Evolutionary conservation across 805 yeast genomes (phyloP), one percentile per base, ranked within the genome.

Genomic region (Deakozyma indianensis): DNA sequence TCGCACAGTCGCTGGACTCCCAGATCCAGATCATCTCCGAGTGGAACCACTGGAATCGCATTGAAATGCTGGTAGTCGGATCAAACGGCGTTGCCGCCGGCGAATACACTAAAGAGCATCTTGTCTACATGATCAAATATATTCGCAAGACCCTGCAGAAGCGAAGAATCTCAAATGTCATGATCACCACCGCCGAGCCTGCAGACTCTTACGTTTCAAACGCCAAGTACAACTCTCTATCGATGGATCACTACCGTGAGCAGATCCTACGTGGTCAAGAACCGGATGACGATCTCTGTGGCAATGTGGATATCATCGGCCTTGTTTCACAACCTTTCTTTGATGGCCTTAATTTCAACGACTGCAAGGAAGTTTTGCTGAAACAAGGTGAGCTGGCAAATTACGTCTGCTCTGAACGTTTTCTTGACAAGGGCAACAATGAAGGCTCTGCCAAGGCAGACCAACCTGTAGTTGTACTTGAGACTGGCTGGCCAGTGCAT

Each of bases 401-500:
- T 52, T 61, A 61, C 15, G 62, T 69, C 42, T 84, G 95, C 65
- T 52, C 56, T 3, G 50, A 67, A 71, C 20, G 32, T 3, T 54
- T 54, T 29, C 44, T 54, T 16, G 55, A 40, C 24, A 15, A 7
- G n/a, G 23, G 24, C 7, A 43, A 21, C 59, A 53, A 62, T 45
- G 80, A 83, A 67, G 53, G 63, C 22, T 16, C 24, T 24, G 11
- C 38, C 11, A 32, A n/a, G 16, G 38, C 38, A 20, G 18, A 40
- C 5, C 46, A 42, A 15, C 52, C 51, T 25, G 83, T 83, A 46
- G 67, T 80, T 53, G 74, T 84, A 56, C 76, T 83, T 48, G 94
- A 85, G 70, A 71, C 92, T 46, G 95, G 95, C 47, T 85, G 94
- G 94, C 95, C 95, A 56, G 95, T 95, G 68, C 67, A 71, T 49